Evolutionary conservation across 2,329 filamentous ascomycete species (phyloP).

Genomic region (Ceratocystis diversiconidia): DNA sequence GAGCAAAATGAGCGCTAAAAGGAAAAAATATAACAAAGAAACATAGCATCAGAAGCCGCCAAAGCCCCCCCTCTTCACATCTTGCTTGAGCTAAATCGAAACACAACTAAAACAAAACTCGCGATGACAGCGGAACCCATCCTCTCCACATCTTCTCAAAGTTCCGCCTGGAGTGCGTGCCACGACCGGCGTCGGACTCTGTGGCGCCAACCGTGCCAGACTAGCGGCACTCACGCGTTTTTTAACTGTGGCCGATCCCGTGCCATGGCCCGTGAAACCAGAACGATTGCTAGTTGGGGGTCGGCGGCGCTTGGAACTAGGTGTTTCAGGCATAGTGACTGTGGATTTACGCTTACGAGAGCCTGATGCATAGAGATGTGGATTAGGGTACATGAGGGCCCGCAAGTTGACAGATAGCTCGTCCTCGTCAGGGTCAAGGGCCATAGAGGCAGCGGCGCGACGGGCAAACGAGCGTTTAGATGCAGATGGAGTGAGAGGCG

Average conservation of each 20-base stretch:
- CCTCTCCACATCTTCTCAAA: slow-evolving; percentile 37
- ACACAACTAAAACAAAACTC: slow-evolving; percentile 48
- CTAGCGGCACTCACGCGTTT: slow-evolving; percentile 11
- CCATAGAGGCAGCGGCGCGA: slow-evolving; percentile 31
- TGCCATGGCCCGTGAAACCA: not conserved
- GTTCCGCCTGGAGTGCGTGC: slow-evolving; percentile 37
- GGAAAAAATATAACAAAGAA: not conserved
- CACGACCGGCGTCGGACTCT: slow-evolving; percentile 17
- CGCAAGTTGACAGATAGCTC: slow-evolving; percentile 27
- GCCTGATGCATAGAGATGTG: too few species aligned
- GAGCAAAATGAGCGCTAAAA: not conserved
- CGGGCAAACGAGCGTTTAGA: slow-evolving; percentile 24
- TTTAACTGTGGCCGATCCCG: not conserved
- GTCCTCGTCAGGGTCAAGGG: slow-evolving; percentile 27
- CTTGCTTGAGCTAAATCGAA: slow-evolving; percentile 17
- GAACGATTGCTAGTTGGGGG: not conserved
- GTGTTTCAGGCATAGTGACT: not conserved
- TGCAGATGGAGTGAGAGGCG: slow-evolving; percentile 25
- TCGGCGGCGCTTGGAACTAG: not conserved
- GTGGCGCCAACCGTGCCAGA: not conserved
- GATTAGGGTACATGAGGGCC: not conserved
- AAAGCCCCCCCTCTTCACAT: not conserved
- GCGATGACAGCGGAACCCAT: slow-evolving; percentile 40
- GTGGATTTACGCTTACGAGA: not conserved
- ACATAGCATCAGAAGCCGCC: too few species aligned